phyloP scores from a whole-genome alignment of 2,329 filamentous ascomycete species.

The Acrodontium crateriforme region DNA sequence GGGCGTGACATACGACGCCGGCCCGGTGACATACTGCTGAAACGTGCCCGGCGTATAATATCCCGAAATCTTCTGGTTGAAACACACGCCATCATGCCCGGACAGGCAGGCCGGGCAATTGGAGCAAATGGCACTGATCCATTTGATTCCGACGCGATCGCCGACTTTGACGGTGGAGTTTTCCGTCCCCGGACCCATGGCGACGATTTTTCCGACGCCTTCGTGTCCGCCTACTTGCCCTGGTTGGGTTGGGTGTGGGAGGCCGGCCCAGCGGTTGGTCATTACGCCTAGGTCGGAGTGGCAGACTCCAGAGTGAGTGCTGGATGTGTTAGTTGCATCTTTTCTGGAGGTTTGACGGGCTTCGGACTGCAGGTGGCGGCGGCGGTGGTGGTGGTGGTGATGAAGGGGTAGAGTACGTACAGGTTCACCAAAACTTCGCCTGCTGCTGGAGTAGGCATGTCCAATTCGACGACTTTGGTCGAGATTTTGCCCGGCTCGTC shows the following conservation, averaged over 20 bases:
- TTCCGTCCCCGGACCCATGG: conserved; percentile 48
- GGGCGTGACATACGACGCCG: conserved; percentile 55
- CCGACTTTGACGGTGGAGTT: conserved; percentile 46
- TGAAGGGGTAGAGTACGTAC: conserved; percentile 24
- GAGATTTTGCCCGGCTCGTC: conserved; percentile 52
- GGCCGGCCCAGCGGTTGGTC: conserved; percentile 37
- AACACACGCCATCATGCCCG: conserved; percentile 42
- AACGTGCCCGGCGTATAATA: conserved; percentile 61
- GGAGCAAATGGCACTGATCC: conserved; percentile 43
- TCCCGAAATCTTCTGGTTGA: conserved; percentile 45
- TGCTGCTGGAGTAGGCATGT: conserved; percentile 49
- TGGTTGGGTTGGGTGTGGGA: conserved; percentile 44
- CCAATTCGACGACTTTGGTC: conserved; percentile 48
- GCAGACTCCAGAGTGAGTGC: conserved; percentile 51
- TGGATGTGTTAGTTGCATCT: conserved; percentile 10
- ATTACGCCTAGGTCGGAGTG: conserved; percentile 48
- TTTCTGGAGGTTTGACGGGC: too few species aligned
- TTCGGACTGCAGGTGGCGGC: conserved; percentile 4
- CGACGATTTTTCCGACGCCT: conserved; percentile 50
- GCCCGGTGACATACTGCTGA: conserved; percentile 52
- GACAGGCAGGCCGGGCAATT: conserved; percentile 39
- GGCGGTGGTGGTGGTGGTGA: neutral
- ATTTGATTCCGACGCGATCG: conserved; percentile 58
- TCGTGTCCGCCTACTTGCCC: conserved; percentile 58
- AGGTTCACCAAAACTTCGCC: conserved; percentile 51